A percentile compares a stretch with the other conserved stretches of the same genome.
These are phyloP conservation scores for Chenopodium formosanum DNA, from an alignment of 148 eudicot genomes.

Conservation along the genomic window DNA sequence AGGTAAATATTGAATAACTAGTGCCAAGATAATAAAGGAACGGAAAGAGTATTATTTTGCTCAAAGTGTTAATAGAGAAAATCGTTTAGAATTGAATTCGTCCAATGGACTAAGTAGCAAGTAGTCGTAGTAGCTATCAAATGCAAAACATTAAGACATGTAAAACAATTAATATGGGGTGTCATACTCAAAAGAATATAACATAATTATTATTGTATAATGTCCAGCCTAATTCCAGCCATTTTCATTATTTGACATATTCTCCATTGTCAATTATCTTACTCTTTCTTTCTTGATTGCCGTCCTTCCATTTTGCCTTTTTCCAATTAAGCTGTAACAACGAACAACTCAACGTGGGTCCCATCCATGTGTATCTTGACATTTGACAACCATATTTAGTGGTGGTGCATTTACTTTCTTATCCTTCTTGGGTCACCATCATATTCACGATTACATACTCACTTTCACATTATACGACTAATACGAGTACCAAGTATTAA, in stretches of 20 bases:
- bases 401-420: slow-evolving; percentile 9
- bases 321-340: not conserved
- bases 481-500: no score
- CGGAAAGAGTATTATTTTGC: no score
- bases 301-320: slow-evolving; percentile 2
- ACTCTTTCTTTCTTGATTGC: not conserved
- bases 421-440: not conserved
- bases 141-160: not conserved
- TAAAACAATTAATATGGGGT: not conserved
- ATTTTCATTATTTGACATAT: not conserved
- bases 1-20: no score
- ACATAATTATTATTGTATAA: not conserved
- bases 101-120: no score
- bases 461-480: not conserved
- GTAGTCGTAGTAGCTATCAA: not conserved
- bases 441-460: not conserved
- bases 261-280: not conserved
- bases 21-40: no score
- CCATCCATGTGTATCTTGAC: slow-evolving; percentile 6
- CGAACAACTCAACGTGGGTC: slow-evolving; percentile 6
- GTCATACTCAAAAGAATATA: not conserved
- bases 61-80: no score
- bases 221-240: slow-evolving; percentile 17
- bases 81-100: no score
- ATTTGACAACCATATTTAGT: slow-evolving; percentile 7